Evolutionary conservation across 805 yeast genomes (phyloP).

Genomic region (Maudiozyma bulderi): DNA sequence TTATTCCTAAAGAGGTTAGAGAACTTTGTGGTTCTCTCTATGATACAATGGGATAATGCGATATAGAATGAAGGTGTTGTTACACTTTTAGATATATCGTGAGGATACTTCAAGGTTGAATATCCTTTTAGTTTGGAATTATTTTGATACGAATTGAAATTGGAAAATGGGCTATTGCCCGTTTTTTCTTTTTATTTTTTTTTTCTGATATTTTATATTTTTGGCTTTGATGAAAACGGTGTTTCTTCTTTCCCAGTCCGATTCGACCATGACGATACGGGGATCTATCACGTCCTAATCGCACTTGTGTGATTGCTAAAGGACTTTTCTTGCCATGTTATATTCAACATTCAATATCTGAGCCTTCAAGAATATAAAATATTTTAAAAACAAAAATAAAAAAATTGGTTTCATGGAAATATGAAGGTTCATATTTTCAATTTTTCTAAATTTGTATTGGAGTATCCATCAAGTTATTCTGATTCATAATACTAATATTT

Average conservation of each 20-base stretch:
- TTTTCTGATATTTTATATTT: not conserved
- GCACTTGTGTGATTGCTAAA: conserved; percentile 6
- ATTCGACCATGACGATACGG: conserved; percentile 91
- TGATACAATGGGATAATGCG: not conserved
- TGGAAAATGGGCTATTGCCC: not conserved
- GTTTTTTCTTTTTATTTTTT: conserved; percentile 1
- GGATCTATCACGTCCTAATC: conserved; percentile 30
- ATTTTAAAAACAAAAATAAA: not conserved
- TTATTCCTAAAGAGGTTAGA: no score
- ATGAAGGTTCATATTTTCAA: not conserved
- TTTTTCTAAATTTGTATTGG: not conserved
- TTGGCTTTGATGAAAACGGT: conserved; percentile 38
- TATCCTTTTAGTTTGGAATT: conserved; percentile 9
- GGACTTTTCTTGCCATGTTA: conserved; percentile 72
- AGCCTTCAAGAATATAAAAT: conserved; percentile 16
- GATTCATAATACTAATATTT: not conserved
- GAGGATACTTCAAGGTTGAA: conserved; percentile 11
- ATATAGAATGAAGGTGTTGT: not conserved
- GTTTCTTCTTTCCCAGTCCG: conserved; percentile 89
- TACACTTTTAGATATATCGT: not conserved
- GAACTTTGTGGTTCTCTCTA: no score
- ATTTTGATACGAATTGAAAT: not conserved
- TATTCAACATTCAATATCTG: conserved; percentile 21
- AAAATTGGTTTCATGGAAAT: not conserved
- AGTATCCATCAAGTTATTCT: not conserved